phyloP scores from a whole-genome alignment of 2,329 filamentous ascomycete genomes.

The Fusarium sp. region DNA sequence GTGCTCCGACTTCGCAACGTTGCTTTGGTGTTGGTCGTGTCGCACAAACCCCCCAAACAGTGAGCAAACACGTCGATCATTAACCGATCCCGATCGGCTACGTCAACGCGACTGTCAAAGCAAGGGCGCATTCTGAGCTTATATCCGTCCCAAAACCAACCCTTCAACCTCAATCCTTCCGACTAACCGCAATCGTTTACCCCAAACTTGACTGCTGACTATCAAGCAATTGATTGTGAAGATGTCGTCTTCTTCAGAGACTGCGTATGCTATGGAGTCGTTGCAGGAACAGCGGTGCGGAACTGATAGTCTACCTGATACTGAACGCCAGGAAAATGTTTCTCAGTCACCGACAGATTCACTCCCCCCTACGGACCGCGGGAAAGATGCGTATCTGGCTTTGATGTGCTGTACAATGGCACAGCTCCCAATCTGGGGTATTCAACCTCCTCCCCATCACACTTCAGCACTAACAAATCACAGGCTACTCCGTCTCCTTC shows the following conservation, averaged over 20 bases:
- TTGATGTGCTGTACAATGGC: slow-evolving; percentile 45
- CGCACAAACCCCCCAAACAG: neutral
- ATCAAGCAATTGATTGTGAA: neutral
- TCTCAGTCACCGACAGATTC: neutral
- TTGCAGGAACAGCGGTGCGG: neutral
- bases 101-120: slow-evolving; percentile 12
- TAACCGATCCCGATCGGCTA: neutral
- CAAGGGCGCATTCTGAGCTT: neutral
- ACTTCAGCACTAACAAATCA: neutral
- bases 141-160: neutral
- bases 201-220: neutral
- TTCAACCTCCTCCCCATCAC: fast-evolving
- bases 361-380: slow-evolving; percentile 42
- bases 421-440: slow-evolving; percentile 45
- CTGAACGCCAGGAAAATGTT: neutral
- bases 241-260: neutral
- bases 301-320: neutral
- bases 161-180: neutral
- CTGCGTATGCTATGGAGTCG: neutral
- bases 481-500: slow-evolving; percentile 55
- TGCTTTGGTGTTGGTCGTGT: neutral
- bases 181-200: neutral
- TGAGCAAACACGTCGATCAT: neutral
- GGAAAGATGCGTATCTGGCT: slow-evolving; percentile 41
- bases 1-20: neutral